These are phyloP conservation scores for Pseudocercospora macadamiae DNA, from an alignment of 2,329 filamentous ascomycete genomes.

Conservation along the genomic window DNA sequence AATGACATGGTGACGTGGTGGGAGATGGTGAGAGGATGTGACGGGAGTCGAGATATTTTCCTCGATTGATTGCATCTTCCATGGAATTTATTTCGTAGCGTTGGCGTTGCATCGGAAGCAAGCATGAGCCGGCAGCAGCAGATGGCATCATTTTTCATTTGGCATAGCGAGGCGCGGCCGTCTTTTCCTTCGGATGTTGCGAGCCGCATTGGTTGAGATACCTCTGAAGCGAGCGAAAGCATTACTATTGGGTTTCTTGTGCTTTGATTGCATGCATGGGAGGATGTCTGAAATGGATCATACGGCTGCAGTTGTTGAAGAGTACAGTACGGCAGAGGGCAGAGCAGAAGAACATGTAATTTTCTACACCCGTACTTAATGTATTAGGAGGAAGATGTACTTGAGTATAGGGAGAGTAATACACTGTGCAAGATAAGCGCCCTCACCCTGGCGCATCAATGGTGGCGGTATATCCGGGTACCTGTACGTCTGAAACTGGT, in stretches of 20 bases:
- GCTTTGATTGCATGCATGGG: background rate
- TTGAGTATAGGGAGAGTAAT: too few species aligned
- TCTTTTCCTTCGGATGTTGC: background rate
- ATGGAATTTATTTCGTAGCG: background rate
- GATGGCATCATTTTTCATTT: background rate
- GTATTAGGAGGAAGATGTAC: too few species aligned
- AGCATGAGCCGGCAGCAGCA: background rate
- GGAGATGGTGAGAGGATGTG: constrained; percentile 4
- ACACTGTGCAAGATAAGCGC: too few species aligned
- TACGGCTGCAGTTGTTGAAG: too few species aligned
- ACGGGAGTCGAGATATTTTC: background rate
- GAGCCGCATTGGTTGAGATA: constrained; percentile 16
- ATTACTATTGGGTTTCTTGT: background rate
- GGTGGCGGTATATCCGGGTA: too few species aligned
- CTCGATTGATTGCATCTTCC: background rate
- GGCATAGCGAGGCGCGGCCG: constrained; percentile 17
- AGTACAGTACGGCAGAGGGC: too few species aligned
- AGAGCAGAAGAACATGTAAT: too few species aligned
- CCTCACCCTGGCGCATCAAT: too few species aligned
- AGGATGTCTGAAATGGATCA: constrained; percentile 5
- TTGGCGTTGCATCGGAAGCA: constrained; percentile 1
- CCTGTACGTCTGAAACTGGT: too few species aligned
- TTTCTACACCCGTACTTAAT: too few species aligned
- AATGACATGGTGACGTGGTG: constrained; percentile 4
- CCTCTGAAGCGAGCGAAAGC: constrained; percentile 17